Base-by-base conservation (phyloP, 129 eudicot genomes). In the Pseudognaphalium luteoalbum region DNA sequence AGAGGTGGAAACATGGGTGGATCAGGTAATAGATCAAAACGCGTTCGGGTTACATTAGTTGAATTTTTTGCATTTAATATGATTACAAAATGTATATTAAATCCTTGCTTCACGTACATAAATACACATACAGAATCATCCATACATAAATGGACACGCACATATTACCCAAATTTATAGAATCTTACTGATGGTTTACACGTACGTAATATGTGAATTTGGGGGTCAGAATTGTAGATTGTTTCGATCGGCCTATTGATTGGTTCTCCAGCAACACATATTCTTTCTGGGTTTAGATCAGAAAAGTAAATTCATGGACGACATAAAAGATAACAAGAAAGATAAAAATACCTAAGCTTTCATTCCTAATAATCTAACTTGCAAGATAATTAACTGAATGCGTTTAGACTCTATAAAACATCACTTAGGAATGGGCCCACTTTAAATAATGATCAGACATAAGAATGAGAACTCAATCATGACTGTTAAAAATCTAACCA, bases 401-500 rank as follows among this genome's bases (percentile, higher is more conserved):
- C 17, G 70, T 66, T 66, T 37, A 34, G 21, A 44, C 39, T 60
- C 44, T 16, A 12, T 10, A 75, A 44, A 42, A 29, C 61, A 42
- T 29, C 60, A 76, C 12, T 47, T 47, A 14, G 54, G 54, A 47
- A 1, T 14, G 17, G 52, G 5, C n/a, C 54, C 54, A 47, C 54
- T n/a, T 47, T 47, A 47, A 6, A 47, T 47, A 4, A 47, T 0
- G 33, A 68, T 60, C 7, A n/a, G 35, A 59, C 29, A 30, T 59
- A 32, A 57, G 63, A 79, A 64, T 42, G 51, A 66, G 68, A 37
- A 51, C 44, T 34, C 34, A 66, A 64, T 32, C 64, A 59, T 47
- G 71, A 37, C 66, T 60, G 30, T 2, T 58, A 9, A 39, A 59
- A 41, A 73, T 41, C 12, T 21, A 58, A 59, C 25, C 51, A 22